Evolutionary conservation across 1,284 basidiomycete genomes (phyloP), one percentile per base, ranked within the genome.

Genomic region (Melanopsichium pennsylvanicum): DNA sequence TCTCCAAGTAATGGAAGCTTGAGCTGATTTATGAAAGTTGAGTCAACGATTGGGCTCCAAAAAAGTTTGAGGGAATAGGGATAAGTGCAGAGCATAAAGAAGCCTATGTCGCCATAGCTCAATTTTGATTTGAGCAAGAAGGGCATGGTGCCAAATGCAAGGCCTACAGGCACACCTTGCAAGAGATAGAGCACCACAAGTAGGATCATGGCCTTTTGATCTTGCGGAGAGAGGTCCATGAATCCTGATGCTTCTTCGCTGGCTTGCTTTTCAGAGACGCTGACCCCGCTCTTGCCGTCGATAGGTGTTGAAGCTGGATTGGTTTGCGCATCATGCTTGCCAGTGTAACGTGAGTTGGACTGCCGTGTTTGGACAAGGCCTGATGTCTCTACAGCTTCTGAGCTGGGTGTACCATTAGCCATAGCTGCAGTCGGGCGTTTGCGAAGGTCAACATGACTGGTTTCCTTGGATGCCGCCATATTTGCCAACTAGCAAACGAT

Each of bases 21-120:
- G 36, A 75, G 80, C 41, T 87, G 87, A 36, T 87, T 84, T 70
- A 91, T 85, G 81, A 91, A 99, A 67, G 90, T 85, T 4, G 93
- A 91, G 81, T 99, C 96, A 56, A 99, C 93, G 69, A 99, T 90
- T 36, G 96, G 96, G 21, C 93, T 95, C 95, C 96, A 98, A 64
- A 98, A 83, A 50, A 99, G 84, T 83, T 99, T 99, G 77, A 98
- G 87, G 29, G 92, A 95, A 84, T 98, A 98, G 9, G 96, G 96
- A 84, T 97, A 98, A 61, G 89, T 90, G 54, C 92, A 89, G 37
- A 99, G 86, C 43, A 93, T 91, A 83, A 98, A 97, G 23, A 94
- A 87, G 57, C 91, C 96, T 49, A 99, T 87, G 82, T 97, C 93
- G 26, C 93, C 94, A 84, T 99, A 98, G 36, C 92, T 94, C 58